phyloP scores from a whole-genome alignment of 2,329 filamentous ascomycete species.

The Pestalotiopsis sp. region DNA sequence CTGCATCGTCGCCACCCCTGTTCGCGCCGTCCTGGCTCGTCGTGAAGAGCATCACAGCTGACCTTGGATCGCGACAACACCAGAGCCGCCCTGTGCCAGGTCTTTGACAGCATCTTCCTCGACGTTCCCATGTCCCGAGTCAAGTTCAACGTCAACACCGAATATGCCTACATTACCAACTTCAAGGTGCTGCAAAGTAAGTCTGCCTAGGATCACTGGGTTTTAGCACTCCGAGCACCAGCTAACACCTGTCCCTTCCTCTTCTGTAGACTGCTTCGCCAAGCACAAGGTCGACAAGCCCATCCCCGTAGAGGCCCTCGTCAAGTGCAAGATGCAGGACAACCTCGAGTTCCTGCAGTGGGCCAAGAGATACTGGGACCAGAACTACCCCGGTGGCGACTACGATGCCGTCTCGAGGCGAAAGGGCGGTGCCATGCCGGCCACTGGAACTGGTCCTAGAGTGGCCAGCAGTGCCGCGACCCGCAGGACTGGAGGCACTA shows the following conservation, averaged over 20 bases:
- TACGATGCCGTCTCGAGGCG: constrained; percentile 88
- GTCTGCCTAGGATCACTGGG: constrained; percentile 35
- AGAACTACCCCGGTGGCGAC: constrained; percentile 95
- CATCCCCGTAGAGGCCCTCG: constrained; percentile 82
- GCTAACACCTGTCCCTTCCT: not conserved
- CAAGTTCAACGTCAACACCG: constrained; percentile 97
- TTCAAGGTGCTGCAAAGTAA: constrained; percentile 97
- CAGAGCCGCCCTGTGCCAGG: constrained; percentile 93
- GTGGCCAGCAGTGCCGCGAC: constrained; percentile 54
- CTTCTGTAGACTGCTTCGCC: constrained; percentile 70
- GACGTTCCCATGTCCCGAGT: constrained; percentile 94
- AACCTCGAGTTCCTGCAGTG: constrained; percentile 99
- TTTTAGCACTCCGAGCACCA: not conserved
- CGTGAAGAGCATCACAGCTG: not conserved
- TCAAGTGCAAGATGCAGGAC: constrained; percentile 99
- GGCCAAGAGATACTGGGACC: constrained; percentile 96
- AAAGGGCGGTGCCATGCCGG: constrained; percentile 71
- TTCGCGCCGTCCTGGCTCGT: not conserved
- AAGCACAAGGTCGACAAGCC: constrained; percentile 88
- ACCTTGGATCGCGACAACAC: constrained; percentile 8
- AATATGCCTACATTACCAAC: constrained; percentile 97
- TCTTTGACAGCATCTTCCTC: constrained; percentile 97
- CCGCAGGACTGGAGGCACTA: constrained; percentile 57
- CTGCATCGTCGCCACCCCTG: not conserved
- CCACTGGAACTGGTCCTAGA: constrained; percentile 48